These are phyloP conservation scores for Nicotiana knightiana DNA, from an alignment of 257 asterid species.

Conservation along the genomic window DNA sequence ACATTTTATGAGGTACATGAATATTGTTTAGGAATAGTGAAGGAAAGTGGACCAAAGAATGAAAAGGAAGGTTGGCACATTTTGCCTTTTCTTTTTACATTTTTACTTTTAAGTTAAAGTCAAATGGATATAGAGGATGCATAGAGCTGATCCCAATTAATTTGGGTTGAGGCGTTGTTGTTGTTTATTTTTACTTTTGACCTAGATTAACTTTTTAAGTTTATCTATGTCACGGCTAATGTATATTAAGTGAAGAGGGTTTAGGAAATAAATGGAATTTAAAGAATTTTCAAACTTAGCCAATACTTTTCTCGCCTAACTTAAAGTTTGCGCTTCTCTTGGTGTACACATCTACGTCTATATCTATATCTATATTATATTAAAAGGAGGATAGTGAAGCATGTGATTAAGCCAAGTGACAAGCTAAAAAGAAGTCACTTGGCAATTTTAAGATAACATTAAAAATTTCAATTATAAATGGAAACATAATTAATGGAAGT, in stretches of 20 bases:
- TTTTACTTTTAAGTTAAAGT: not conserved
- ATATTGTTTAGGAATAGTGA: not conserved
- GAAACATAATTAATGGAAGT: too few relatives aligned
- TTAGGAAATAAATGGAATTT: not conserved
- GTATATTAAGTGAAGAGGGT: slow-evolving; percentile 1
- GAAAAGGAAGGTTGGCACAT: not conserved
- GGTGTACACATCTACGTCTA: too few relatives aligned
- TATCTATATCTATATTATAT: too few relatives aligned
- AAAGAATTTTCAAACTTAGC: not conserved
- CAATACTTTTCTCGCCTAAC: not conserved
- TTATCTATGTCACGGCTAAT: slow-evolving; percentile 3
- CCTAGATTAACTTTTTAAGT: not conserved
- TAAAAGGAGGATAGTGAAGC: too few relatives aligned
- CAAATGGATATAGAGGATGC: not conserved
- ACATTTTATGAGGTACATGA: not conserved
- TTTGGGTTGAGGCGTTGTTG: not conserved
- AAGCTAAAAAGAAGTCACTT: too few relatives aligned
- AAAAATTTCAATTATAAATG: too few relatives aligned
- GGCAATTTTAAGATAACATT: too few relatives aligned
- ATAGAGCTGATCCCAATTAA: not conserved
- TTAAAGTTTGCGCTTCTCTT: not conserved
- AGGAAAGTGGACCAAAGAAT: not conserved
- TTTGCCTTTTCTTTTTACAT: not conserved
- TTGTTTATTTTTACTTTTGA: not conserved
- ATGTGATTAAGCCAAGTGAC: too few relatives aligned